A percentile compares a stretch with the other conserved stretches of the same genome.
Evolutionary conservation across 1,284 basidiomycete species (phyloP).

Genomic region (Microbotryum silenes-acaulis): DNA sequence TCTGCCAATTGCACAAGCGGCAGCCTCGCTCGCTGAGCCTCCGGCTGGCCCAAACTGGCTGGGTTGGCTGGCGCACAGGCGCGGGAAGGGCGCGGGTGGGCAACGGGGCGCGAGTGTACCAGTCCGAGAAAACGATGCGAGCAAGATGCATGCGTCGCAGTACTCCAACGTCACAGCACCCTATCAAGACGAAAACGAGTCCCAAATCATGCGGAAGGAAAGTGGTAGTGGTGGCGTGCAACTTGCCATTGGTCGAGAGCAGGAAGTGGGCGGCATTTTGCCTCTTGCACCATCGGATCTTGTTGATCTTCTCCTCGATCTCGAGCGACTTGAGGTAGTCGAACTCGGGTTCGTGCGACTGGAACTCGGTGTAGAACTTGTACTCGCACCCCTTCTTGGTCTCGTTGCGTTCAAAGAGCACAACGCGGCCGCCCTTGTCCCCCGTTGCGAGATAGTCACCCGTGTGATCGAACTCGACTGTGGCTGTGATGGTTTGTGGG

Average conservation of each 20-base stretch:
- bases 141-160: neutral
- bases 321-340: constrained; percentile 99
- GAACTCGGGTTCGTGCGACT: constrained; percentile 99
- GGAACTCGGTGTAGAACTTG: constrained; percentile 99
- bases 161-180: neutral
- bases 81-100: too few relatives aligned
- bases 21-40: too few relatives aligned
- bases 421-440: constrained; percentile 97
- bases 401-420: constrained; percentile 97
- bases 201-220: neutral
- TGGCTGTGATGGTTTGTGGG: constrained; percentile 46
- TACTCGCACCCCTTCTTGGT: constrained; percentile 99
- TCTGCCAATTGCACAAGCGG: too few relatives aligned
- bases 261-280: constrained; percentile 97
- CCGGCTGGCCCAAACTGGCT: too few relatives aligned
- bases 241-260: constrained; percentile 86
- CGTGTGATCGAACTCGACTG: constrained; percentile 98
- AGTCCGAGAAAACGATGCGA: too few relatives aligned
- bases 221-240: neutral
- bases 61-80: too few relatives aligned
- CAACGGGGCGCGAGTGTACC: too few relatives aligned
- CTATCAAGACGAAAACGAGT: neutral
- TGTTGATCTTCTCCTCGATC: constrained; percentile 99
- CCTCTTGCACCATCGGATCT: constrained; percentile 99
- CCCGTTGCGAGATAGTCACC: constrained; percentile 99